Evolutionary conservation across 2,329 filamentous ascomycete genomes (phyloP).

Genomic region (Xylaria sp.): DNA sequence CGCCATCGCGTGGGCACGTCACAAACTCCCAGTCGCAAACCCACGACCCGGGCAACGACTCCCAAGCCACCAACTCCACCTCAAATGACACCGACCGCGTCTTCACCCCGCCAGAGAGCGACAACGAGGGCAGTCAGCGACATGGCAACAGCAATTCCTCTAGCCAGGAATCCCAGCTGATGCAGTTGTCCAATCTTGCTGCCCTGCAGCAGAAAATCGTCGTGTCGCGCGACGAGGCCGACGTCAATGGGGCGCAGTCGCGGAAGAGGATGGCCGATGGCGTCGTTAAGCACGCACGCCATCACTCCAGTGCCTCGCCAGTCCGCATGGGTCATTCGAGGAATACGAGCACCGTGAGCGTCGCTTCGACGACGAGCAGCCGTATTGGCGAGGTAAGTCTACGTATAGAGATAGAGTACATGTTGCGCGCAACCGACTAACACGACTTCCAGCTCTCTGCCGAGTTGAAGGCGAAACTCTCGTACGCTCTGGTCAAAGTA

Average conservation of each 20-base stretch:
- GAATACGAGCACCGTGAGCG: conserved; percentile 75
- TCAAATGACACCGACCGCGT: conserved; percentile 55
- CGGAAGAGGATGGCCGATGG: conserved; percentile 84
- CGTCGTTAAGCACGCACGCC: conserved; percentile 67
- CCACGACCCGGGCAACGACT: conserved; percentile 54
- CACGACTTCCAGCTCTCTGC: conserved; percentile 46
- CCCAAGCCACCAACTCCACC: conserved; percentile 56
- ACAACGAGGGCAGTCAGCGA: conserved; percentile 54
- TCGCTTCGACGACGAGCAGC: conserved; percentile 69
- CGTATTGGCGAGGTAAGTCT: conserved; percentile 80
- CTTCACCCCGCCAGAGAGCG: conserved; percentile 57
- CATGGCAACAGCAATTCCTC: conserved; percentile 54
- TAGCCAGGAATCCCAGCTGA: conserved; percentile 66
- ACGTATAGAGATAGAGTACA: conserved; percentile 12
- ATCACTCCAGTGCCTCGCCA: conserved; percentile 58
- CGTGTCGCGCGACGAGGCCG: conserved; percentile 50
- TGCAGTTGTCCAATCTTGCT: conserved; percentile 68
- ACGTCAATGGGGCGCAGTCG: conserved; percentile 51
- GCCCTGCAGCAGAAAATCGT: conserved; percentile 62
- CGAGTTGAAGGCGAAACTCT: conserved; percentile 83
- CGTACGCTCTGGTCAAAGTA: conserved; percentile 94
- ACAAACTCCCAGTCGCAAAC: conserved; percentile 18
- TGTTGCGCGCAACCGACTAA: conserved; percentile 36
- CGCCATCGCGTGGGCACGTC: conserved; percentile 26
- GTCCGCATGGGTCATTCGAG: conserved; percentile 69